Conservation (phyloP, 805 yeast species). For the Yamadazyma nakazawae region DNA sequence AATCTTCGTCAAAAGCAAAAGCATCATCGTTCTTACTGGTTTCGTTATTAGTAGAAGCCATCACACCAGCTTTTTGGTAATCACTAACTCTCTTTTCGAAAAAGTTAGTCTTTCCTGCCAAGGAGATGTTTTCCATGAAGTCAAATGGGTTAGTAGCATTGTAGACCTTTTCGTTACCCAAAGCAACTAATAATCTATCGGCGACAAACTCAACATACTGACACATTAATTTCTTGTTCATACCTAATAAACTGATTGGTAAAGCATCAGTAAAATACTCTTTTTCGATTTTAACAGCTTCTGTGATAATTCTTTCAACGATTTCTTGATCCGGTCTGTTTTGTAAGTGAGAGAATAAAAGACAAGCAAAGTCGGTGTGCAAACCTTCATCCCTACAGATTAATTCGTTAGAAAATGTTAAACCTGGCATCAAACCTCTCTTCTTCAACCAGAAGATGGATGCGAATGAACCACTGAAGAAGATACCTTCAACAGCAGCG, state of each 20-base stretch:
- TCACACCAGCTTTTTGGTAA: slow-evolving; percentile 99
- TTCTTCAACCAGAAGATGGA: slow-evolving; percentile 98
- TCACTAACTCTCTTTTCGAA: slow-evolving; percentile 98
- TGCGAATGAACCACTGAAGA: slow-evolving; percentile 97
- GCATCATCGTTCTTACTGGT: slow-evolving; percentile 47
- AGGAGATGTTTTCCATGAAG: slow-evolving; percentile 97
- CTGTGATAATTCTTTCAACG: slow-evolving; percentile 83
- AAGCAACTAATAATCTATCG: slow-evolving; percentile 86
- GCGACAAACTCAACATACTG: slow-evolving; percentile 98
- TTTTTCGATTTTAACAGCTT: slow-evolving; percentile 93
- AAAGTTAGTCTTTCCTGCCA: slow-evolving; percentile 98
- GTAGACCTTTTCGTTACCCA: slow-evolving; percentile 87
- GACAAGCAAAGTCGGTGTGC: slow-evolving; percentile 97
- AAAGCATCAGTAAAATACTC: slow-evolving; percentile 93
- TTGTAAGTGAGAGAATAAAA: slow-evolving; percentile 87
- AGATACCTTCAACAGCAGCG: slow-evolving; percentile 98
- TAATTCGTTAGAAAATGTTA: slow-evolving; percentile 95
- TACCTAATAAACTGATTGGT: slow-evolving; percentile 90
- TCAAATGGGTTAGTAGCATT: slow-evolving; percentile 93
- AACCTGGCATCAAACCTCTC: slow-evolving; percentile 98
- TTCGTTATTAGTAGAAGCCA: slow-evolving; percentile 63
- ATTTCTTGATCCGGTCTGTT: slow-evolving; percentile 80
- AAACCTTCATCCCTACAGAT: slow-evolving; percentile 98
- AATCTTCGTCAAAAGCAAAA: slow-evolving; percentile 91
- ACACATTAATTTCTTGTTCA: slow-evolving; percentile 92